Base-by-base conservation (phyloP, 768 basidiomycete genomes). In the Pulveroboletus sp. region DNA sequence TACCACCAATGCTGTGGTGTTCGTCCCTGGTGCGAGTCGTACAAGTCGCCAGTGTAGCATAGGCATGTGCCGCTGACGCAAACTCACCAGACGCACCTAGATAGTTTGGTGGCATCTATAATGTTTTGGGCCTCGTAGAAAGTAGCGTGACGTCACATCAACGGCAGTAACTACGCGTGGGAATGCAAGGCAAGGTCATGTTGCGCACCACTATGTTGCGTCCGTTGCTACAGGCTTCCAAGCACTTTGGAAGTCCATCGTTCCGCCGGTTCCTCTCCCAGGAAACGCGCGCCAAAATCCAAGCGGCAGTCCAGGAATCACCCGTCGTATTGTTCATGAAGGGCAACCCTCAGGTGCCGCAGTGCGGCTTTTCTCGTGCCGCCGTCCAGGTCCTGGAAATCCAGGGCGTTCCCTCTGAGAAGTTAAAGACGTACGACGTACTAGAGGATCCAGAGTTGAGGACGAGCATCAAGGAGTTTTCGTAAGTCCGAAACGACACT, bases 251-350 rank as follows among this genome's bases (percentile, higher is more conserved):
- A 39, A 49, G 40, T 29, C 49, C 53, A 6, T 30, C 32, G 1
- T 58, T 58, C 39, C 52, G 62, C 4, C 78, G 88, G 23, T 78
- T 75, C 55, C 73, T 91, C 40, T 80, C 82, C 5, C 75, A 82
- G 27, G 80, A 89, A 50, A 73, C 78, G 5, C 79, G 85, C 19
- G 58, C 74, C 11, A 71, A 78, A 59, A 81, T 91, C n/a, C 79
- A 87, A 63, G 68, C 81, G 57, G 93, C 93, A 3, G 79, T 98
- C 23, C 70, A 76, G 8, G 71, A 78, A 1, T 81, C 79, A 37
- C 93, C 93, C 0, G 78, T 98, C 6, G 96, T 99, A 1, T 74
- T 98, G 5, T 98, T 99, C 74, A 98, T 99, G 95, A 99, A 99
- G 66, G 96, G 96, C 10, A 92, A 87, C 14, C 92, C 89, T 0